Evolutionary conservation across 306 rosid genomes (phyloP).

Genomic region (Prunus mira): DNA sequence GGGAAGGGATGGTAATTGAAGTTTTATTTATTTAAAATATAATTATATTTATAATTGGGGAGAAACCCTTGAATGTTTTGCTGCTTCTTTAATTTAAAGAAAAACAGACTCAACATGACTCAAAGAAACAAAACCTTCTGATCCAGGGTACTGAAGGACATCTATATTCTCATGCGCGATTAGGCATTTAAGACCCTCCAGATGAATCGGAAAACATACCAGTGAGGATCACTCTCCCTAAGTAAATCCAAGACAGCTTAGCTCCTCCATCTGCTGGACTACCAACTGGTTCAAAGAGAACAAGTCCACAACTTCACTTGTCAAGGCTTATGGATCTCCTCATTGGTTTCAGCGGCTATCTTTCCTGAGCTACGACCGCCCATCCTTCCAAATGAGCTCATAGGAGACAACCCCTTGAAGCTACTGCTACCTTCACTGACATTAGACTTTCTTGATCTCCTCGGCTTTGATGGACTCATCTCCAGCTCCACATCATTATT

Average conservation of each 20-base stretch:
- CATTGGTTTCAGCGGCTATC: slow-evolving; percentile 46
- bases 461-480: slow-evolving; percentile 59
- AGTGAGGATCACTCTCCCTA: slow-evolving; percentile 4
- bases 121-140: slow-evolving; percentile 1
- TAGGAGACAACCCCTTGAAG: slow-evolving; percentile 72
- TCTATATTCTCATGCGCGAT: neutral
- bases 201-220: neutral
- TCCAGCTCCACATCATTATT: slow-evolving; percentile 50
- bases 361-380: slow-evolving; percentile 56
- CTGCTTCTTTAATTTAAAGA: slow-evolving; percentile 25
- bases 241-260: slow-evolving; percentile 14
- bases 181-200: slow-evolving; percentile 1
- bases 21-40: slow-evolving; percentile 3
- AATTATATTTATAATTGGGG: slow-evolving; percentile 16
- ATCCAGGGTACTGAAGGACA: neutral
- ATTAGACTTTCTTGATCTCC: slow-evolving; percentile 74
- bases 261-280: slow-evolving; percentile 14
- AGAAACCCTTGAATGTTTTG: slow-evolving; percentile 12
- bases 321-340: slow-evolving; percentile 37
- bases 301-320: slow-evolving; percentile 13
- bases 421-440: slow-evolving; percentile 89
- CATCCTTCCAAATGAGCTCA: slow-evolving; percentile 68
- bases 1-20: neutral
- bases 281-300: neutral
- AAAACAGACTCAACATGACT: neutral